Conservation (phyloP, 306 rosid species). For the Cicer cuneatum region DNA sequence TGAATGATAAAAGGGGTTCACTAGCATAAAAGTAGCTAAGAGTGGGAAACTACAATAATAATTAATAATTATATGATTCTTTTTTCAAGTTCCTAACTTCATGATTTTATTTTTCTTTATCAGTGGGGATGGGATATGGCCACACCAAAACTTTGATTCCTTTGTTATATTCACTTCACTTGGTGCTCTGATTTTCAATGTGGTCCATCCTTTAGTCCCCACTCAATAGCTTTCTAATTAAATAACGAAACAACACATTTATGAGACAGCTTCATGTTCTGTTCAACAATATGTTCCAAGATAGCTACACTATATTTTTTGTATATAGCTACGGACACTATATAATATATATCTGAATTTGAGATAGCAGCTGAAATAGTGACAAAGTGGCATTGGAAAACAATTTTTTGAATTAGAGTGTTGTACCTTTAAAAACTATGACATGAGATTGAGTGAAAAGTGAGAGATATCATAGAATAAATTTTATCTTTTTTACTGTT, state of each 20-base stretch:
- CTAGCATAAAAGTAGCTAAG: constrained; percentile 39
- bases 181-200: constrained; percentile 26
- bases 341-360: too few relatives aligned
- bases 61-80: constrained; percentile 37
- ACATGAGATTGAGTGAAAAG: too few relatives aligned
- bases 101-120: constrained; percentile 27
- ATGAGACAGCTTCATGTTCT: constrained; percentile 34
- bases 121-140: constrained; percentile 39
- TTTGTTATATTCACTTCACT: constrained; percentile 13
- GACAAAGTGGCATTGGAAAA: too few relatives aligned
- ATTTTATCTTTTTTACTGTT: too few relatives aligned
- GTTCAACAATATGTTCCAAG: constrained; percentile 13
- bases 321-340: too few relatives aligned
- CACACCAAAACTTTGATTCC: constrained; percentile 25
- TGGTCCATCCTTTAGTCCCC: constrained; percentile 41
- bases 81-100: constrained; percentile 3
- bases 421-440: too few relatives aligned
- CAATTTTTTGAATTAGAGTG: too few relatives aligned
- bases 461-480: too few relatives aligned
- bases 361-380: too few relatives aligned
- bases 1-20: constrained; percentile 43
- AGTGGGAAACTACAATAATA: constrained; percentile 43
- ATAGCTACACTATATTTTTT: background rate
- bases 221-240: constrained; percentile 3
- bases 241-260: constrained; percentile 42